Percentiles rank a stretch among this genome's conserved stretches.
Evolutionary conservation across 1,284 basidiomycete genomes (phyloP).

Genomic region (Boletus hoseneyae): DNA sequence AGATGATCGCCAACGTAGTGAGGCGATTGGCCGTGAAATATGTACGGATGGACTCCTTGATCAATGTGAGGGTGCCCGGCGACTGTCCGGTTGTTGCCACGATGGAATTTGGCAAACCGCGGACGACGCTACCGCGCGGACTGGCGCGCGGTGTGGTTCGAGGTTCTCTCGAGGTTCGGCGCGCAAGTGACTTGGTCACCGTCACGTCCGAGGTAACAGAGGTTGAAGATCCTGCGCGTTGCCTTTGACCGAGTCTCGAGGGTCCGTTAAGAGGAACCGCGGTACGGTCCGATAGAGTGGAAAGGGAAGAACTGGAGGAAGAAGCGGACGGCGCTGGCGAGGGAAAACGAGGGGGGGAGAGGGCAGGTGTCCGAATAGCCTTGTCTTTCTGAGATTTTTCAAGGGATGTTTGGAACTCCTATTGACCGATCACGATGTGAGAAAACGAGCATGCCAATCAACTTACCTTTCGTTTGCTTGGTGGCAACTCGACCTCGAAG

Average conservation of each 20-base stretch:
- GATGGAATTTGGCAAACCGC: slow-evolving; percentile 20
- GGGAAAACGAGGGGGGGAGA: slow-evolving; percentile 28
- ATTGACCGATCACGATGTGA: slow-evolving; percentile 9
- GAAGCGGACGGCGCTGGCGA: slow-evolving; percentile 37
- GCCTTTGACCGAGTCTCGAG: slow-evolving; percentile 19
- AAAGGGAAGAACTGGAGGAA: slow-evolving; percentile 51
- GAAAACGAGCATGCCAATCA: background rate
- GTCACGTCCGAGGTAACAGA: slow-evolving; percentile 27
- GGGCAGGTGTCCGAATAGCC: slow-evolving; percentile 8
- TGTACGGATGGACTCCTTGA: slow-evolving; percentile 44
- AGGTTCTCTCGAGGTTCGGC: slow-evolving; percentile 7
- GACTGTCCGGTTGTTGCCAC: slow-evolving; percentile 33
- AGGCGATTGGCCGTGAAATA: slow-evolving; percentile 47
- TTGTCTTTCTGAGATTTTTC: slow-evolving; percentile 27
- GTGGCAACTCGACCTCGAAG: slow-evolving; percentile 64
- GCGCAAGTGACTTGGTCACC: slow-evolving; percentile 20
- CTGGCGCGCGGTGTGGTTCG: slow-evolving; percentile 11
- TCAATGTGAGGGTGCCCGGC: slow-evolving; percentile 42
- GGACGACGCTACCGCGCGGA: slow-evolving; percentile 26
- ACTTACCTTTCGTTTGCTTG: slow-evolving; percentile 51
- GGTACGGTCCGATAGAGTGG: slow-evolving; percentile 56
- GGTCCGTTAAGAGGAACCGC: slow-evolving; percentile 41
- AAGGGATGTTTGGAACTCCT: slow-evolving; percentile 45
- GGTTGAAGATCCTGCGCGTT: slow-evolving; percentile 25
- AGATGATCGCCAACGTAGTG: slow-evolving; percentile 50